Evolutionary conservation across 2,329 filamentous ascomycete species (phyloP).

Genomic region (Fusarium chuoi): DNA sequence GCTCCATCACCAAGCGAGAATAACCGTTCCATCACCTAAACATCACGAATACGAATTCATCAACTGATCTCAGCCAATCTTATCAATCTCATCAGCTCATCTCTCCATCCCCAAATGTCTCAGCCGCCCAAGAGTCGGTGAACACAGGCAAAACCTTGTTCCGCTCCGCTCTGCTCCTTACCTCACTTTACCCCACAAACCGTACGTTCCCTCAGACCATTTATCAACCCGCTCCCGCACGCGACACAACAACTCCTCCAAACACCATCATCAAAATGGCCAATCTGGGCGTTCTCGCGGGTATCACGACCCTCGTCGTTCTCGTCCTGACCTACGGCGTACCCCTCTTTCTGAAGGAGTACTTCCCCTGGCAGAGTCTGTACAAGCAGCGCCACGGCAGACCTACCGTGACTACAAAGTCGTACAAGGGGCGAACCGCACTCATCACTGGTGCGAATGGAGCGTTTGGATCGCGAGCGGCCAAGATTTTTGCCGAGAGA

Average conservation of each 20-base stretch:
- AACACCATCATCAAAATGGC: constrained; percentile 23
- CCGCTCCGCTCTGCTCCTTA: constrained; percentile 31
- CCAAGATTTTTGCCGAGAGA: constrained; percentile 49
- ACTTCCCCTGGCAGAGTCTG: constrained; percentile 50
- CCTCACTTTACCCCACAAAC: constrained; percentile 18
- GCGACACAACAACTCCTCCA: neutral
- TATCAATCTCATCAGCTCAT: neutral
- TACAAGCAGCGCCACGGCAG: constrained; percentile 47
- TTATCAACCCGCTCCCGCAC: constrained; percentile 14
- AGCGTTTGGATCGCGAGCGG: constrained; percentile 50
- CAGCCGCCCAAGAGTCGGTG: constrained; percentile 13
- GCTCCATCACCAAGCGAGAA: neutral
- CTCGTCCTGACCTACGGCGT: constrained; percentile 43
- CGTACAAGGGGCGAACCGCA: constrained; percentile 50
- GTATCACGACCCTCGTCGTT: constrained; percentile 27
- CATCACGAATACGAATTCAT: neutral
- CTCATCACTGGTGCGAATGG: constrained; percentile 52
- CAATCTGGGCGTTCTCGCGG: constrained; percentile 14
- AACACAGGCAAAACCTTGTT: constrained; percentile 32
- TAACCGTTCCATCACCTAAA: too few relatives aligned
- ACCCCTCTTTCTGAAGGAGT: constrained; percentile 48
- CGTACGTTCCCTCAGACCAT: constrained; percentile 24
- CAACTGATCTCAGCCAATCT: neutral
- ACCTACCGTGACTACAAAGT: constrained; percentile 49
- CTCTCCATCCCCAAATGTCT: neutral